These are phyloP conservation scores for Brassica napus DNA, from an alignment of 345 rosid genomes.

Conservation along the genomic window Da-Ae NC_063436.1:16091501-16092000, in stretches of 20 bases:
- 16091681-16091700: not conserved
- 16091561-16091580: not conserved
- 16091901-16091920: not conserved
- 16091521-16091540: not conserved
- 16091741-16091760: conserved; percentile 32
- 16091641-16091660: not conserved
- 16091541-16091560: not conserved
- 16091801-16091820: conserved; percentile 1
- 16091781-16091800: not conserved
- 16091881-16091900: conserved; percentile 18
- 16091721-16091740: conserved; percentile 1
- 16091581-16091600: not conserved
- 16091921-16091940: conserved; percentile 3
- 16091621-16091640: not conserved
- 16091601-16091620: not conserved
- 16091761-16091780: conserved; percentile 37
- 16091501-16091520: not conserved
- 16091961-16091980: conserved; percentile 21
- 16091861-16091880: conserved; percentile 2
- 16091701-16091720: conserved; percentile 15
- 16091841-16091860: conserved; percentile 11
- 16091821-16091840: conserved; percentile 8
- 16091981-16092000: not conserved
- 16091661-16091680: conserved; percentile 7
- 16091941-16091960: conserved; percentile 26